These are phyloP conservation scores for Globisporangium acanthophoron DNA, from an alignment of 352 stramenopile species.

Conservation along the genomic window DNA sequence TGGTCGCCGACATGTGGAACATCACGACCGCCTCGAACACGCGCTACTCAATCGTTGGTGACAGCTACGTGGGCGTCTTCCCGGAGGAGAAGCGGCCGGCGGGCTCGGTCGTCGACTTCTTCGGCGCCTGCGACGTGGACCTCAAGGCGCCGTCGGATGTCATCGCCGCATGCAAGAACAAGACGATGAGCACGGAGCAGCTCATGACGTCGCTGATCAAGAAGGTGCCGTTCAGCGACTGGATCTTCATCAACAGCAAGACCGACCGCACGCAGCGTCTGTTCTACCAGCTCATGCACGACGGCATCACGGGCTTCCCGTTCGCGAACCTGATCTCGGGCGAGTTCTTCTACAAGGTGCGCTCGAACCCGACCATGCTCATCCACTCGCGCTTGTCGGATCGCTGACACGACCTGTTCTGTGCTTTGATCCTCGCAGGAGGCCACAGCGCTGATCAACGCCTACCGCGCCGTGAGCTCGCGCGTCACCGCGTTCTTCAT, in stretches of 20 bases:
- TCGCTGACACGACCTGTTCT: slow-evolving; percentile 6
- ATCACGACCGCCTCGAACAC: slow-evolving; percentile 24
- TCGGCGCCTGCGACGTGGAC: slow-evolving; percentile 22
- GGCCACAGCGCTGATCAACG: not conserved
- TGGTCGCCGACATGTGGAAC: slow-evolving; percentile 34
- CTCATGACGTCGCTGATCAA: slow-evolving; percentile 38
- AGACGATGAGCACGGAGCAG: slow-evolving; percentile 24
- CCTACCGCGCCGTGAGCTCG: slow-evolving; percentile 17
- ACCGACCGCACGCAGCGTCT: slow-evolving; percentile 47
- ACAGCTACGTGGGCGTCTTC: slow-evolving; percentile 43
- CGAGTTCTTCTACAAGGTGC: slow-evolving; percentile 23
- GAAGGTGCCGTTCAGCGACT: slow-evolving; percentile 30
- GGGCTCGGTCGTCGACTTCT: slow-evolving; percentile 27
- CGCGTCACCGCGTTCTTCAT: slow-evolving; percentile 22
- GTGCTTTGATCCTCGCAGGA: not conserved
- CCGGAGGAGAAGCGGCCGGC: slow-evolving; percentile 19
- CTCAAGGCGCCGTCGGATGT: slow-evolving; percentile 15
- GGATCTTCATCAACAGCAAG: slow-evolving; percentile 65
- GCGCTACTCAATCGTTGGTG: slow-evolving; percentile 27
- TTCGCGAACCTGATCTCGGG: slow-evolving; percentile 48
- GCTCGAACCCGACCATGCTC: too few species aligned
- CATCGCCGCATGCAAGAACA: slow-evolving; percentile 16
- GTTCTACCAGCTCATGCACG: slow-evolving; percentile 52
- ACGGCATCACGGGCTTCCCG: slow-evolving; percentile 46
- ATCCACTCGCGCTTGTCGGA: too few species aligned